A percentile compares a stretch with the other conserved stretches of the same genome.
Conservation (phyloP, 1,139 yeast species). For the Saccharomyces pastorianus region DNA sequence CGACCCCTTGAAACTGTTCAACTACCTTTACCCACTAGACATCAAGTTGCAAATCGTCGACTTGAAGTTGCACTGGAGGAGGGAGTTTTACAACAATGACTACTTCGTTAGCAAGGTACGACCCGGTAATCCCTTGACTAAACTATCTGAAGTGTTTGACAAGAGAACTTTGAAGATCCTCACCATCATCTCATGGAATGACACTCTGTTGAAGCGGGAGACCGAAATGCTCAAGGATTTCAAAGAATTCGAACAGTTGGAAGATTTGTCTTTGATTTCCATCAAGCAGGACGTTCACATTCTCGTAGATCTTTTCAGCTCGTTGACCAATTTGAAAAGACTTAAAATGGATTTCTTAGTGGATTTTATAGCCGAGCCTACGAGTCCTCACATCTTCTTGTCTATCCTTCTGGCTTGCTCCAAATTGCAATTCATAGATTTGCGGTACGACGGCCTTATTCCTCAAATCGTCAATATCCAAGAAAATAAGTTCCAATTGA, state of each 20-base stretch:
- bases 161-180: slow-evolving; percentile 30
- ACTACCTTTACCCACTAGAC: slow-evolving; percentile 26
- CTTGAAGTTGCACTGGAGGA: slow-evolving; percentile 35
- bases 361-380: slow-evolving; percentile 31
- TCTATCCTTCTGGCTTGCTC: slow-evolving; percentile 31
- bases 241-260: slow-evolving; percentile 30
- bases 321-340: slow-evolving; percentile 31
- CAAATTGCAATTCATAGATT: slow-evolving; percentile 34
- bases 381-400: slow-evolving; percentile 29
- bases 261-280: slow-evolving; percentile 37
- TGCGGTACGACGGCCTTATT: slow-evolving; percentile 33
- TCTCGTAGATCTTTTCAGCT: slow-evolving; percentile 28
- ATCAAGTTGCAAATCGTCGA: slow-evolving; percentile 32
- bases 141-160: slow-evolving; percentile 34
- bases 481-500: slow-evolving; percentile 23
- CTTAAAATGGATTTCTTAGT: slow-evolving; percentile 36
- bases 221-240: slow-evolving; percentile 33
- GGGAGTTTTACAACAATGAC: slow-evolving; percentile 32
- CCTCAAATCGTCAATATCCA: slow-evolving; percentile 28
- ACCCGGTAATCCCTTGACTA: slow-evolving; percentile 11
- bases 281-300: slow-evolving; percentile 31
- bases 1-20: slow-evolving; percentile 33
- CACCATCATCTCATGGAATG: slow-evolving; percentile 38
- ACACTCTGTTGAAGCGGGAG: slow-evolving; percentile 28
- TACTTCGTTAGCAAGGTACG: slow-evolving; percentile 19